Evolutionary conservation across 805 yeast genomes (phyloP).

Genomic region (Lachancea sp.): DNA sequence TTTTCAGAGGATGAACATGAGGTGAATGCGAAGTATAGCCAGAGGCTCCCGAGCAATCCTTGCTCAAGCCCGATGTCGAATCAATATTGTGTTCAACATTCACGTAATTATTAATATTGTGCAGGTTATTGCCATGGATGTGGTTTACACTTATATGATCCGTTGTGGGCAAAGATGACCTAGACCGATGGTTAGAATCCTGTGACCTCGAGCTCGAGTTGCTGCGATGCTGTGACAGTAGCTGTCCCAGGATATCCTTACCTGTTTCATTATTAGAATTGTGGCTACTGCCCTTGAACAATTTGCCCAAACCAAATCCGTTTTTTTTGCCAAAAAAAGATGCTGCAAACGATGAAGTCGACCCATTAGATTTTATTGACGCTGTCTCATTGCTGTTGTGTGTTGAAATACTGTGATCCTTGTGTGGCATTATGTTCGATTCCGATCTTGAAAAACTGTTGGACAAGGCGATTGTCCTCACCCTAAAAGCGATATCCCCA

Average conservation of each 20-base stretch:
- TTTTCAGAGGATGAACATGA: constrained; percentile 1
- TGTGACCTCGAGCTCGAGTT: constrained; percentile 8
- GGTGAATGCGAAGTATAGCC: constrained; percentile 2
- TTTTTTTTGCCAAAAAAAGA: constrained; percentile 7
- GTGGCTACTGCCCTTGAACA: constrained; percentile 8
- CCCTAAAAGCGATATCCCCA: constrained; percentile 2
- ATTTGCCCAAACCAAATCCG: constrained; percentile 7
- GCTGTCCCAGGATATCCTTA: constrained; percentile 6
- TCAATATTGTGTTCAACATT: background rate
- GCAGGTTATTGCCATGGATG: constrained; percentile 10
- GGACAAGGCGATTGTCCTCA: constrained; percentile 1
- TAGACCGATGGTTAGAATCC: constrained; percentile 1
- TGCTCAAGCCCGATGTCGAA: background rate
- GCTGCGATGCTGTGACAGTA: constrained; percentile 8
- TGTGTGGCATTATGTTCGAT: constrained; percentile 1
- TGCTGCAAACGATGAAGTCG: constrained; percentile 6
- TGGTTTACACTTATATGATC: constrained; percentile 7
- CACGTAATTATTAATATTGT: constrained; percentile 10
- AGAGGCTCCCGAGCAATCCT: background rate
- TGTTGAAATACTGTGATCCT: constrained; percentile 1
- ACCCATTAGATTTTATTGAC: constrained; percentile 7
- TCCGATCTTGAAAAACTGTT: too few relatives aligned
- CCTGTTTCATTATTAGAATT: constrained; percentile 8
- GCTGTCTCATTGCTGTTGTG: constrained; percentile 5
- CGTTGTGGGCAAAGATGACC: constrained; percentile 4